A percentile compares a stretch with the other conserved stretches of the same genome.
These are phyloP conservation scores for Sonneratia caseolaris DNA, from an alignment of 345 rosid species.

Conservation along the genomic window DNA sequence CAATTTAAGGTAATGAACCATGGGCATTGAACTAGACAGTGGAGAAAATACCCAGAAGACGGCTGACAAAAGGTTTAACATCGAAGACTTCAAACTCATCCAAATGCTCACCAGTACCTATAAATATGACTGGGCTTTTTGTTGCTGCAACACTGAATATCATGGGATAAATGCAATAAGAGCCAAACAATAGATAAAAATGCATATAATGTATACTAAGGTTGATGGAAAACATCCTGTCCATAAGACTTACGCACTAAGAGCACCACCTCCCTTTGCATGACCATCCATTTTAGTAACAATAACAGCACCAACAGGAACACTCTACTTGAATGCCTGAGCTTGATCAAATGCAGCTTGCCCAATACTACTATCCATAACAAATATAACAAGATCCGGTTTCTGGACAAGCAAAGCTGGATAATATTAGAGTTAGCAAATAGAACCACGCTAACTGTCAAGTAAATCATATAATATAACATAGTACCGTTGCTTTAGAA, in stretches of 20 bases:
- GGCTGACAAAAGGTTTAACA: slow-evolving; percentile 83
- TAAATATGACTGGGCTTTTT: slow-evolving; percentile 86
- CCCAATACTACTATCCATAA: slow-evolving; percentile 95
- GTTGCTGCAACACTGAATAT: slow-evolving; percentile 78
- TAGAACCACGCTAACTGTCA: background rate
- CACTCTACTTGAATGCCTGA: slow-evolving; percentile 85
- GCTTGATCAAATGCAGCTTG: slow-evolving; percentile 97
- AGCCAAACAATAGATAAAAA: background rate
- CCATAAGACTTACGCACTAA: slow-evolving; percentile 68
- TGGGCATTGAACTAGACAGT: background rate
- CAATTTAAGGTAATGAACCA: background rate
- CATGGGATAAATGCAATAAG: background rate
- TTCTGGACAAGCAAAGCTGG: slow-evolving; percentile 35
- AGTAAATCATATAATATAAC: background rate
- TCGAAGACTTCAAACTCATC: slow-evolving; percentile 92
- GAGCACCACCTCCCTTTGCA: slow-evolving; percentile 98
- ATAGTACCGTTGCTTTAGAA: slow-evolving; percentile 77
- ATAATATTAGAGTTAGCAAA: background rate
- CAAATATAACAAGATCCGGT: slow-evolving; percentile 88
- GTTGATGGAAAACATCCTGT: background rate
- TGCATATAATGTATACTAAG: background rate
- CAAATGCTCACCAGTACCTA: slow-evolving; percentile 92
- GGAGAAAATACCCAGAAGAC: slow-evolving; percentile 54
- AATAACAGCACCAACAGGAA: slow-evolving; percentile 88
- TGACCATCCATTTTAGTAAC: slow-evolving; percentile 96